Evolutionary conservation across 768 basidiomycete genomes (phyloP).

Genomic region (Clitopilus passeckerianus): DNA sequence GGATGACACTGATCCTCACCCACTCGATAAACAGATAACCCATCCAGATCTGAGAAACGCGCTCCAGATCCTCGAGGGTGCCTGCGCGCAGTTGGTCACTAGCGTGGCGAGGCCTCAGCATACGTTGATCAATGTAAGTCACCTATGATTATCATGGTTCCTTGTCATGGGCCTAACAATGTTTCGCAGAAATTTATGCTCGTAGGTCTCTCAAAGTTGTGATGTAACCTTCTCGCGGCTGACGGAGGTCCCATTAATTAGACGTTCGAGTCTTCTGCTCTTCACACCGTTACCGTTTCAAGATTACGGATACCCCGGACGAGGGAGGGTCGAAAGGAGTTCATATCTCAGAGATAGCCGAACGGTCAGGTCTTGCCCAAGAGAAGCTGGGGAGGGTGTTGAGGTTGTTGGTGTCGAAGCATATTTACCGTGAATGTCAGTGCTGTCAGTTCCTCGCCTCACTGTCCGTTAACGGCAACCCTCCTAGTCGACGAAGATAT

Average conservation of each 20-base stretch:
- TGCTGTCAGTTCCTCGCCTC: background rate
- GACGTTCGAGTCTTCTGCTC: conserved; percentile 11
- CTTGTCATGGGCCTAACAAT: background rate
- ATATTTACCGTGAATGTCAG: conserved; percentile 30
- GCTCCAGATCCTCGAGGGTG: conserved; percentile 19
- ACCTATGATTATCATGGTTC: background rate
- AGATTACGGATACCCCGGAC: conserved; percentile 31
- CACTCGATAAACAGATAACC: background rate
- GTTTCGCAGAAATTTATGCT: background rate
- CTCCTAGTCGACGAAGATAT: conserved; percentile 27
- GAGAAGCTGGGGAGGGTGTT: conserved; percentile 33
- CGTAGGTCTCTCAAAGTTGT: background rate
- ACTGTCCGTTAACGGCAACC: background rate
- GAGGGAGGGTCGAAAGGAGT: conserved; percentile 26
- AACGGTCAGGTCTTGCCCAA: conserved; percentile 23
- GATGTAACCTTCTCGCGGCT: background rate
- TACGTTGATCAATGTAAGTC: conserved; percentile 16
- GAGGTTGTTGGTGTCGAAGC: conserved; percentile 32
- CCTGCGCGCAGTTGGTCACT: conserved; percentile 20
- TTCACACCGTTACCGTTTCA: conserved; percentile 27
- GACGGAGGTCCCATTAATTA: background rate
- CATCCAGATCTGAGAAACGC: conserved; percentile 6
- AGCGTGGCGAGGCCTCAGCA: conserved; percentile 19
- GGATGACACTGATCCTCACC: background rate
- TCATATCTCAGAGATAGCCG: conserved; percentile 25